Base-by-base conservation (phyloP, 768 basidiomycete species). In the Porpolomopsis calyptriformis region DNA sequence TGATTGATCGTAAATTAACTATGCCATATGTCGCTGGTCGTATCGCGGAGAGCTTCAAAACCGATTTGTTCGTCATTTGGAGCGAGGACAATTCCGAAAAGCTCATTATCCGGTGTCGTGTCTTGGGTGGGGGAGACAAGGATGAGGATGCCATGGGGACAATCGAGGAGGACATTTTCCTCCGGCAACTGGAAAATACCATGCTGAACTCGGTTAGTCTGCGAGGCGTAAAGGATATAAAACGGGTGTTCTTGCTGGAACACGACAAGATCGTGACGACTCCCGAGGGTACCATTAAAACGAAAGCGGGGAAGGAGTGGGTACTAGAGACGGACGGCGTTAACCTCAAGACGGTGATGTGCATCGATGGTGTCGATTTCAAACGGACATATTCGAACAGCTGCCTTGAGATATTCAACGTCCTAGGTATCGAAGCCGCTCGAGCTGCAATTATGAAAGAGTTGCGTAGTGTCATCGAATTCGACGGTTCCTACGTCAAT, bases 401-500 rank as follows among this genome's bases (percentile, higher is more conserved):
- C 62, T 94, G 91, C 64, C 82, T 87, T 40, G 96, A 98, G 65
- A 74, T 97, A 41, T 92, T 92, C 74, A 73, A 88, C 53, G 89
- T 93, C 19, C 74, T 98, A 45, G 96, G 96, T 53, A 96, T 99
- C 57, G 96, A 99, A 63, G 96, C 92, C 16, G 92, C 93, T 12
- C 82, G 94, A 4, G 90, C 82, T 12, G 90, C 93, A 6, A 84
- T 99, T 56, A 80, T 96, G 75, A 88, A 76, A 68, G 96, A 99
- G 62, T 65, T 99, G 38, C 84, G 94, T 52, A 77, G 81, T 47
- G 96, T 98, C 60, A 96, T 99, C 65, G 93, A 97, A 65, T 97
- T 98, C 69, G 94, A 97, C 59, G 94, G 94, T 73, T 97, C 94
- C 14, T 96, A 97, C 57, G 96, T 99, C 72, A 98, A 99, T 66